Base-by-base conservation (phyloP, 495 filamentous ascomycete genomes). In the Xylaria longipes region DNA sequence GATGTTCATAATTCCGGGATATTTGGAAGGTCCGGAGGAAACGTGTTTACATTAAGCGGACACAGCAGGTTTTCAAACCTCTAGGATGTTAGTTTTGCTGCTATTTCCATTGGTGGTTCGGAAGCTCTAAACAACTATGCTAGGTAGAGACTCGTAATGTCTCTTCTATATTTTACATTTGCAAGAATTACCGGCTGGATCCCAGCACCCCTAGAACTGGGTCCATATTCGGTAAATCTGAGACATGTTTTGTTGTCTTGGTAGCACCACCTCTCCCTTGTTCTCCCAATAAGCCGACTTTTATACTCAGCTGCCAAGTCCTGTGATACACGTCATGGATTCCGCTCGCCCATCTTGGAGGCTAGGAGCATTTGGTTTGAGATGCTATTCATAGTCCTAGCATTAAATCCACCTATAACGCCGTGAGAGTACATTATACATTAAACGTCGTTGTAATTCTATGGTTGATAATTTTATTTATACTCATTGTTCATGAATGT, bases 401-500 rank as follows among this genome's bases (percentile, higher is more conserved):
- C 27, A 56, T 17, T 17, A 14, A 56, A 12, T 12, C 56, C 56
- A 60, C 17, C 56, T 11, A 37, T 22, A 60, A 60, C 33, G 17
- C 7, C 57, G 35, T 37, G 31, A 37, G 3, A 4, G 48, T 39
- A 29, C 48, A 67, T 56, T 67, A 67, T 67, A 67, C 57, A 60
- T 60, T 60, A 60, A 17, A 22, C 17, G 57, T 60, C 50, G n/a
- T 11, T 17, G 14, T 17, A 62, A 12, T 27, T 41, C 33, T 39
- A 20, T 54, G 11, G 27, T 17, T 67, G 1, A 7, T 5, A 14
- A 25, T 39, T 54, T 41, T 3, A 27, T 33, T 41, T 37, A n/a
- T 25, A 2, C 17, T 58, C n/a, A 58, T 60, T 20, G 60, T 35
- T 60, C 70, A 29, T 62, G 29, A 41, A 62, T 66, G n/a, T n/a